Base-by-base conservation (phyloP, 371 early-diverging fungal species). In the Lichtheimia hyalospora region DNA sequence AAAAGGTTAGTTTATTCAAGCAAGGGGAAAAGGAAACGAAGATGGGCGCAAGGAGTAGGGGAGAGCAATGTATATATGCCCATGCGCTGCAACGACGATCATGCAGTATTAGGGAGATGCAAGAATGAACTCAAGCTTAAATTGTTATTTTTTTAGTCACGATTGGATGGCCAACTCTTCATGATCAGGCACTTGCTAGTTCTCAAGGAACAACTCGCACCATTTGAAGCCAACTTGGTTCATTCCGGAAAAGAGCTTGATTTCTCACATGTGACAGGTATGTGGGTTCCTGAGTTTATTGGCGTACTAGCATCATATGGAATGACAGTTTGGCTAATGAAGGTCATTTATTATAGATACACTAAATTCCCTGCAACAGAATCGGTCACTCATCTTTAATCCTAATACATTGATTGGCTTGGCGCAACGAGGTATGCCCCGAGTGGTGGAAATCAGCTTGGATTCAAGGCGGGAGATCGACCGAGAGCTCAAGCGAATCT, bases 111-210 rank as follows among this genome's bases (percentile, higher is more conserved):
- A 39, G 43, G 20, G 28, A 54, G 44, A 52, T 60, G 42, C 43
- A 23, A 27, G 34, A 34, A 10, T 34, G 34, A 34, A 34, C 10
- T 34, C 34, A 34, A 34, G 34, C 34, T 34, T 34, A 34, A n/a
- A 8, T 34, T 34, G 34, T 34, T 27, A 5, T 10, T 53, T 14
- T 48, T 42, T 5, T 69, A 84, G 85, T 57, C 76, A 18, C 79
- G 72, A 24, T 64, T 89, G 8, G 94, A 93, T 63, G 89, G 87
- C 5, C 87, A 90, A 51, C 68, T 92, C 23, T 93, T 93, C 66
- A 68, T 92, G 55, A 87, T 93, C 54, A 93, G 91, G 64, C 91
- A 93, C 63, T 59, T 93, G 49, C 66, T 93, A 28, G 86, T 89
- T 54, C 77, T 93, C 23, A 86, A 92, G 54, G 94, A 93, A 52